Conservation (phyloP, 495 filamentous ascomycete species). For the Jackrogersella multiformis region DNA sequence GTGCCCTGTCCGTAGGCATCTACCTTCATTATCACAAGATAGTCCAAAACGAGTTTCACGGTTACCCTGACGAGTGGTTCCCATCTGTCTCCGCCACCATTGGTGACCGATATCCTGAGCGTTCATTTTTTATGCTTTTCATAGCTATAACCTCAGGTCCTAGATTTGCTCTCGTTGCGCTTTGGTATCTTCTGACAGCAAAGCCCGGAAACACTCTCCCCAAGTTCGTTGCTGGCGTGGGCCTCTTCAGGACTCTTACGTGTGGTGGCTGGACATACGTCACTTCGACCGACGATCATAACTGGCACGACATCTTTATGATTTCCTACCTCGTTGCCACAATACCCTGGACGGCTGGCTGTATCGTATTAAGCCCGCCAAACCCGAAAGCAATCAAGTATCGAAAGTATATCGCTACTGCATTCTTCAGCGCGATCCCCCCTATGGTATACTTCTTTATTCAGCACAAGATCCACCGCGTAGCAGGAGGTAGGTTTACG, state of each 20-base stretch:
- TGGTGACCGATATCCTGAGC: slow-evolving; percentile 96
- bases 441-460: slow-evolving; percentile 97
- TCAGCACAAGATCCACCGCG: slow-evolving; percentile 96
- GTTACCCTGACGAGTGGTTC: slow-evolving; percentile 99
- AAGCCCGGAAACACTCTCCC: slow-evolving; percentile 77
- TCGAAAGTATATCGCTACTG: slow-evolving; percentile 80
- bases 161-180: slow-evolving; percentile 86
- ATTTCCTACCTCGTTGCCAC: slow-evolving; percentile 96
- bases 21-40: slow-evolving; percentile 95
- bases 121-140: slow-evolving; percentile 95
- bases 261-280: slow-evolving; percentile 99
- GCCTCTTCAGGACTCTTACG: slow-evolving; percentile 87
- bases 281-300: slow-evolving; percentile 97
- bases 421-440: slow-evolving; percentile 91
- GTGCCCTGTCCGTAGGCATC: slow-evolving; percentile 85
- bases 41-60: slow-evolving; percentile 95
- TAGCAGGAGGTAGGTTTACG: slow-evolving; percentile 81
- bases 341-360: slow-evolving; percentile 94
- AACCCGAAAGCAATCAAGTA: slow-evolving; percentile 88
- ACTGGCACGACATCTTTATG: slow-evolving; percentile 99
- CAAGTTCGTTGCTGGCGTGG: slow-evolving; percentile 81
- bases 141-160: slow-evolving; percentile 96
- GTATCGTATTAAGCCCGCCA: slow-evolving; percentile 85
- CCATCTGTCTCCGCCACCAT: slow-evolving; percentile 99
- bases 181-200: slow-evolving; percentile 92